Conservation (phyloP, 768 basidiomycete genomes). For the Termitomyces bulborhizus region DNA sequence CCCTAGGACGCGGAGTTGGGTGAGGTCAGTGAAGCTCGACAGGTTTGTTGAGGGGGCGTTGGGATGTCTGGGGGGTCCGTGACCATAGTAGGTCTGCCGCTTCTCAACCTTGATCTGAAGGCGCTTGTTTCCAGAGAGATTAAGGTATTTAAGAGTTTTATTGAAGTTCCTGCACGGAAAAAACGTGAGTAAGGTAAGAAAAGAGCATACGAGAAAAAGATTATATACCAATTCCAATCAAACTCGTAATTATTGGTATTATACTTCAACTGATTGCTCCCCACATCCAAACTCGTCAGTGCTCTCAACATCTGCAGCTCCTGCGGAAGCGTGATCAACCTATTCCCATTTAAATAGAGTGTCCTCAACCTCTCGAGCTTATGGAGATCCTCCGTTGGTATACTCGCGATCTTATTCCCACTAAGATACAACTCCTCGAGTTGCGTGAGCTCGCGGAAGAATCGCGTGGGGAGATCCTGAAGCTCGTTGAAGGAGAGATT, state of each 20-base stretch:
- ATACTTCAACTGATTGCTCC: slow-evolving; percentile 91
- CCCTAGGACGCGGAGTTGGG: slow-evolving; percentile 83
- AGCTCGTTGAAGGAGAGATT: slow-evolving; percentile 96
- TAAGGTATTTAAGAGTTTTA: slow-evolving; percentile 86
- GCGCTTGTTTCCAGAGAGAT: slow-evolving; percentile 94
- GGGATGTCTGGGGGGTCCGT: slow-evolving; percentile 18
- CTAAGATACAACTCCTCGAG: slow-evolving; percentile 89
- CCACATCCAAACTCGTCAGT: slow-evolving; percentile 82
- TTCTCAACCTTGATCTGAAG: slow-evolving; percentile 76
- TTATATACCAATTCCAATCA: slow-evolving; percentile 94
- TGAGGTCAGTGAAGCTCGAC: slow-evolving; percentile 85
- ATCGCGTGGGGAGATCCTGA: slow-evolving; percentile 75
- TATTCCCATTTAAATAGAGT: slow-evolving; percentile 91
- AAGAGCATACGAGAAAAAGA: slow-evolving; percentile 4
- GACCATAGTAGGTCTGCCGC: slow-evolving; percentile 13
- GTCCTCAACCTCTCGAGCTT: slow-evolving; percentile 60
- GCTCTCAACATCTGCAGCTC: slow-evolving; percentile 81
- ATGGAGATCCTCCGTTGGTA: slow-evolving; percentile 87
- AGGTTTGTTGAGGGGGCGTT: slow-evolving; percentile 21
- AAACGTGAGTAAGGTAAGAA: not conserved
- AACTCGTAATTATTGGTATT: slow-evolving; percentile 98
- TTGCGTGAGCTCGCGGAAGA: slow-evolving; percentile 62
- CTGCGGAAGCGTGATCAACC: slow-evolving; percentile 84
- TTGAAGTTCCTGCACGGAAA: slow-evolving; percentile 82
- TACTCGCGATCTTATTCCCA: slow-evolving; percentile 87